These are phyloP conservation scores for Nothophaeocryptopus gaeumannii DNA, from an alignment of 2,329 filamentous ascomycete species.

Conservation along the genomic window DNA sequence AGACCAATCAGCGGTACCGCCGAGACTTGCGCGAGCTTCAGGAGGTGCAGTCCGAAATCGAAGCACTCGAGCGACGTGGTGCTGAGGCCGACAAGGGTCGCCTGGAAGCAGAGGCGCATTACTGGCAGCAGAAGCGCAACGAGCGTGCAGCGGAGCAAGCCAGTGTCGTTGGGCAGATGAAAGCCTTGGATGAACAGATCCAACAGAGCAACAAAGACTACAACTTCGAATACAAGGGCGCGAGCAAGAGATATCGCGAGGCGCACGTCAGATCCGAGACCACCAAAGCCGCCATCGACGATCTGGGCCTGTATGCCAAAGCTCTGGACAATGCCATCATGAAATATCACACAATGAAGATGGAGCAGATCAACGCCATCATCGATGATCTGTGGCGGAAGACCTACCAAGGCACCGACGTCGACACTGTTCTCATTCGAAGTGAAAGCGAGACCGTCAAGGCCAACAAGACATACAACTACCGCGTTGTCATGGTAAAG, in stretches of 20 bases:
- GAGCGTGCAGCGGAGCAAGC: constrained; percentile 69
- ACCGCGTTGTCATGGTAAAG: constrained; percentile 96
- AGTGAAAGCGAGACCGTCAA: constrained; percentile 65
- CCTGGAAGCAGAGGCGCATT: constrained; percentile 66
- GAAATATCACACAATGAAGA: constrained; percentile 93
- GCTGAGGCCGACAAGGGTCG: constrained; percentile 78
- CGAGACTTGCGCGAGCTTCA: constrained; percentile 69
- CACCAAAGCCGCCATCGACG: constrained; percentile 88
- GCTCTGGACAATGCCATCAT: constrained; percentile 96
- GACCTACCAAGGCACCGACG: constrained; percentile 95
- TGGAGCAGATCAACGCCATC: constrained; percentile 96
- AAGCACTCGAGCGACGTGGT: constrained; percentile 71
- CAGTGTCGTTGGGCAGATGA: constrained; percentile 72
- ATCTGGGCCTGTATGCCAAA: constrained; percentile 75
- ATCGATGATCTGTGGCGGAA: constrained; percentile 94
- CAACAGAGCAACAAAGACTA: constrained; percentile 71
- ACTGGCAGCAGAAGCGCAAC: constrained; percentile 66
- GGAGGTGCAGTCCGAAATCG: constrained; percentile 66
- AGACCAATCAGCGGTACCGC: constrained; percentile 83
- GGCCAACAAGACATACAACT: constrained; percentile 86
- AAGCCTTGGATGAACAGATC: constrained; percentile 79
- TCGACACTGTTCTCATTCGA: constrained; percentile 92
- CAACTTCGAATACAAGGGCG: constrained; percentile 82
- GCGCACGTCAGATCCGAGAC: constrained; percentile 86
- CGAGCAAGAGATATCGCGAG: constrained; percentile 76